Evolutionary conservation across 768 basidiomycete species (phyloP).

Genomic region (Leccinum subgranulosum): DNA sequence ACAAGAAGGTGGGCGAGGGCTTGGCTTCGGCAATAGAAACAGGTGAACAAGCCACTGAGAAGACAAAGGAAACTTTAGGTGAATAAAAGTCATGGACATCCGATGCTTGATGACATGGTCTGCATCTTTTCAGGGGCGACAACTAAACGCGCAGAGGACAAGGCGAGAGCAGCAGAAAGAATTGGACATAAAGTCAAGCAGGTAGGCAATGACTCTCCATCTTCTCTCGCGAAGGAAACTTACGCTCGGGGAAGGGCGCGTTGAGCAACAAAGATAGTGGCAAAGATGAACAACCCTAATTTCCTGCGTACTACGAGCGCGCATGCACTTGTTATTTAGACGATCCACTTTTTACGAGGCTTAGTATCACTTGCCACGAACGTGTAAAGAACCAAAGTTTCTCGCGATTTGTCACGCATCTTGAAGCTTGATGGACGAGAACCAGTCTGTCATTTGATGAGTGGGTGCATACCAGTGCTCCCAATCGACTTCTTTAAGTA

Average conservation of each 20-base stretch:
- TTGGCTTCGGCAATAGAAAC: conserved; percentile 42
- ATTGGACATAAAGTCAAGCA: conserved; percentile 13
- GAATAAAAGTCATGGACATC: background rate
- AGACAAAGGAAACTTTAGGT: conserved; percentile 38
- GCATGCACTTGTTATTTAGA: too few species aligned
- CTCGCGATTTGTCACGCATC: background rate
- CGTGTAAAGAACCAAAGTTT: background rate
- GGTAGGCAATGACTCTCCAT: background rate
- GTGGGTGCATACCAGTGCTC: background rate
- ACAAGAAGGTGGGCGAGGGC: conserved; percentile 37
- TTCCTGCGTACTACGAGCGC: background rate
- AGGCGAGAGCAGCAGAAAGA: conserved; percentile 1
- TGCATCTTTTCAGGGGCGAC: background rate
- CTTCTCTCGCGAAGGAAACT: background rate
- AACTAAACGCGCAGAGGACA: conserved; percentile 1
- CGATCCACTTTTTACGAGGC: too few species aligned
- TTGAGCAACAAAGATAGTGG: conserved; percentile 16
- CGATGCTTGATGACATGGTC: background rate
- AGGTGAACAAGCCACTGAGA: conserved; percentile 38
- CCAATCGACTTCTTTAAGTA: background rate
- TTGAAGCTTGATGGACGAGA: too few species aligned
- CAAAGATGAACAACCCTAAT: conserved; percentile 13
- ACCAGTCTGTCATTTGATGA: background rate
- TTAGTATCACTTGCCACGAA: too few species aligned
- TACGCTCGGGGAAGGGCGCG: conserved; percentile 7